Conservation (phyloP, 2,329 filamentous ascomycete species). For the Fonsecaea multimorphosa region DNA sequence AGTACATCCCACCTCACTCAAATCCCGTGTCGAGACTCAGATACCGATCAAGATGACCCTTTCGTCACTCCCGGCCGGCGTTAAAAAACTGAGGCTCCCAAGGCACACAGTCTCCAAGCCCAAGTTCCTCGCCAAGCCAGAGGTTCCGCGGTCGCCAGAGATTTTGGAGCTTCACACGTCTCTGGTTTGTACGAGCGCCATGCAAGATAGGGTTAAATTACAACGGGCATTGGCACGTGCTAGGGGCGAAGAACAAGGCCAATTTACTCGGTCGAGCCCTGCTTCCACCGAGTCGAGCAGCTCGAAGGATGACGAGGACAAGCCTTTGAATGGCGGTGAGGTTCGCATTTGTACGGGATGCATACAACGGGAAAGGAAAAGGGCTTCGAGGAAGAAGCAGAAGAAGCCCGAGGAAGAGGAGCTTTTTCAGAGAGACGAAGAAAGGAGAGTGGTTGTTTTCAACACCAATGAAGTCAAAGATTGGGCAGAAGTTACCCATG, state of each 20-base stretch:
- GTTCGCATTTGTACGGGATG: conserved; percentile 92
- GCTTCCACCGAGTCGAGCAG: conserved; percentile 50
- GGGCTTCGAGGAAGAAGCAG: conserved; percentile 88
- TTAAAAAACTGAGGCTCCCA: conserved; percentile 83
- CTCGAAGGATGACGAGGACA: conserved; percentile 69
- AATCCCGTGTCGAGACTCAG: conserved; percentile 95
- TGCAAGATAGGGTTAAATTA: conserved; percentile 72
- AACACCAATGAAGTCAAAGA: conserved; percentile 88
- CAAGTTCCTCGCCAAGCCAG: conserved; percentile 80
- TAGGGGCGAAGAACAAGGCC: conserved; percentile 47
- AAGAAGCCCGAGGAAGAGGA: conserved; percentile 94
- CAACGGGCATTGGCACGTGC: conserved; percentile 70
- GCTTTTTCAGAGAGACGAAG: conserved; percentile 80
- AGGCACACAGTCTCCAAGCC: conserved; percentile 92
- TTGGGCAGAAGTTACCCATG: conserved; percentile 70
- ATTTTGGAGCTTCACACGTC: conserved; percentile 79
- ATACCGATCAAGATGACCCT: conserved; percentile 86
- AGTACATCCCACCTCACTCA: conserved; percentile 72
- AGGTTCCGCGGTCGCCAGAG: conserved; percentile 69
- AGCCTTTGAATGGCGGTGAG: conserved; percentile 86
- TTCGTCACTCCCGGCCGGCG: conserved; percentile 73
- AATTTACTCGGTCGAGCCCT: conserved; percentile 50
- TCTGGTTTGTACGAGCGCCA: conserved; percentile 90
- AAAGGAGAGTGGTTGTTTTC: conserved; percentile 84
- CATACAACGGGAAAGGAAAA: conserved; percentile 87